Base-by-base conservation (phyloP, 2,329 filamentous ascomycete species). In the Zymoseptoria pseudotritici region DNA sequence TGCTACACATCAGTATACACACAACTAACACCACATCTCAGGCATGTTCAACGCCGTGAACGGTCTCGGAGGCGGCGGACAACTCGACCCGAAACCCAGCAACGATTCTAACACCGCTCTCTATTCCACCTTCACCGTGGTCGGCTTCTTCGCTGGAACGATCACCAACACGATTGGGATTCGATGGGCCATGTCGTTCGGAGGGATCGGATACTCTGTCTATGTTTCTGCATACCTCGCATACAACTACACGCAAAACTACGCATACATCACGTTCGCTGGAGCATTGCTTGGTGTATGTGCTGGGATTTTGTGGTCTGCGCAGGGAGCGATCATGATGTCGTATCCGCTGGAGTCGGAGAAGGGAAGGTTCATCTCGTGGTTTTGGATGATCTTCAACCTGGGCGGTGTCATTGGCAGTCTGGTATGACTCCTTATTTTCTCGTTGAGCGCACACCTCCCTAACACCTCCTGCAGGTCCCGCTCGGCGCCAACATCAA, bases 311-410 rank as follows among this genome's bases (percentile, higher is more conserved):
- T 80, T 94, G 46, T 94, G 90, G 90, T 87, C 87, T 36, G 90
- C 88, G 0, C 89, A 93, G 76, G 89, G 90, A 61, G 86, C 88
- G 61, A 90, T 93, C 70, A 92, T 93, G 87, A 93, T 96, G 85
- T 86, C 89, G 50, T 96, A 96, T 73, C 91, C 91, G 1, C 80
- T 83, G 20, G 92, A 96, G 76, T 75, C 84, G 36, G 83, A 85
- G 65, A 96, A 96, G 80, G 92, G 92, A 52, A 86, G 87, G 61
- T 96, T 91, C 74, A 96, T 96, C 73, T 89, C 89, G 62, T 86
- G 86, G 78, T 96, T 96, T 77, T 96, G 92, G 92, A 86, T 91
- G 73, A 95, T 97, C 70, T 97, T 96, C 82, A 96, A 96, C 76
- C 75, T 92, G 61, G 92, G 92, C 67, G 91, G 86, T 69, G 91